Conservation (phyloP, 2,329 filamentous ascomycete species). For the Neurospora crassa region DNA sequence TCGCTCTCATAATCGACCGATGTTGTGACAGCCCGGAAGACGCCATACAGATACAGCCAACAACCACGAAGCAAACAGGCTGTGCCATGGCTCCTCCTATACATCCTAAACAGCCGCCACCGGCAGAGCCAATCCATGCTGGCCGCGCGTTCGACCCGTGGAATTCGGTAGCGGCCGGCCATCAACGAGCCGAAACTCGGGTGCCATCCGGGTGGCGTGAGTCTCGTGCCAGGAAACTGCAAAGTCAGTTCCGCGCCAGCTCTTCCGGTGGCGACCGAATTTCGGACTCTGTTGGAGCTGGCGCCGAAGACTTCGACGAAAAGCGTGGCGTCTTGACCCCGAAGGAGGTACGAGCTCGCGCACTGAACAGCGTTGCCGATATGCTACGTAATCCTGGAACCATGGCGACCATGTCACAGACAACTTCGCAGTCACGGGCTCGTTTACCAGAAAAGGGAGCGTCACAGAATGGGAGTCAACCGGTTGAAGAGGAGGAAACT, state of each 20-base stretch:
- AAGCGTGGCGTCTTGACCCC: constrained; percentile 33
- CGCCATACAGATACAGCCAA: neutral
- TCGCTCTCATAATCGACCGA: neutral
- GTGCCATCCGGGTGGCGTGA: constrained; percentile 60
- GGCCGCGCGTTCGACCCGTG: constrained; percentile 51
- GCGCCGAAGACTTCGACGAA: constrained; percentile 45
- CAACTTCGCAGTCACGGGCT: neutral
- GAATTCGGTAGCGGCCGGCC: constrained; percentile 67
- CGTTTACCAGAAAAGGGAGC: neutral
- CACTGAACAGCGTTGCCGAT: constrained; percentile 37
- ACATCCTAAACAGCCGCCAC: constrained; percentile 20
- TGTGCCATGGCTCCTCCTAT: constrained; percentile 13
- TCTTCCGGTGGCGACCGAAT: constrained; percentile 49
- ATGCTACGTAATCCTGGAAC: constrained; percentile 41
- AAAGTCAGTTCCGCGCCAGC: constrained; percentile 54
- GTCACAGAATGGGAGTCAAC: neutral
- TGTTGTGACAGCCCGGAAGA: neutral
- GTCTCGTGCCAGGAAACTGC: constrained; percentile 59
- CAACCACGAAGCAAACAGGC: constrained; percentile 1
- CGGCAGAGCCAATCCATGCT: constrained; percentile 29
- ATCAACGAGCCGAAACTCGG: constrained; percentile 67
- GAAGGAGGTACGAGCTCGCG: constrained; percentile 30
- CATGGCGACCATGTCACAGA: constrained; percentile 24
- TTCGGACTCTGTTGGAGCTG: constrained; percentile 56
- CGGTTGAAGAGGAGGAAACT: constrained; percentile 4